phyloP scores from a whole-genome alignment of 768 basidiomycete species.

The Calocera viscosa region DNA sequence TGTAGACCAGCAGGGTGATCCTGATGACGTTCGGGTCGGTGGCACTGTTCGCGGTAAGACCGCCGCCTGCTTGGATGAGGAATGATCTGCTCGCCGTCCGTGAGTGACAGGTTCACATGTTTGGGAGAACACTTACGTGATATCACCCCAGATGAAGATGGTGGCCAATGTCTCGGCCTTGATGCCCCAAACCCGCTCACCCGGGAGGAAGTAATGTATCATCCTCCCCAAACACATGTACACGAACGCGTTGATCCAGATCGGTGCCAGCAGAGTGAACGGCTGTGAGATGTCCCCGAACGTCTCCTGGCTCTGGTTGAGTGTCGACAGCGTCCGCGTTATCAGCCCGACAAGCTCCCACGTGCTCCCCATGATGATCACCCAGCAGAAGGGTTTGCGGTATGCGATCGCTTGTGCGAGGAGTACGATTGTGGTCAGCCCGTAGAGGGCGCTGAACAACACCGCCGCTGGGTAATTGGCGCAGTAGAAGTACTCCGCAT shows the following conservation, averaged over 20 bases:
- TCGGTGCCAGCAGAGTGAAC: background rate
- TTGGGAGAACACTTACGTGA: background rate
- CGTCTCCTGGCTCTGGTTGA: background rate
- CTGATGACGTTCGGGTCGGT: background rate
- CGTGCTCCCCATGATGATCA: background rate
- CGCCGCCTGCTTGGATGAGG: background rate
- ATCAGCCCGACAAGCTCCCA: background rate
- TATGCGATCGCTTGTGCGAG: background rate
- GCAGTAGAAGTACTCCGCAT: background rate
- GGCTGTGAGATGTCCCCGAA: background rate
- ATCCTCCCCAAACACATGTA: background rate
- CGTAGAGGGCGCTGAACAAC: background rate
- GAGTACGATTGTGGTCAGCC: background rate
- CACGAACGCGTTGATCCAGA: background rate
- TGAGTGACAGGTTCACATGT: background rate
- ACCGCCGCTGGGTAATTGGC: background rate
- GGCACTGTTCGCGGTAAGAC: background rate
- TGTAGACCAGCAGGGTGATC: background rate
- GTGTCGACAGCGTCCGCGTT: background rate
- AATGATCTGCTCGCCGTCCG: background rate
- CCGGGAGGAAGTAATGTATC: background rate
- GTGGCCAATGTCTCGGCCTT: background rate
- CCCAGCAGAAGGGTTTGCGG: background rate
- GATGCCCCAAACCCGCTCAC: background rate
- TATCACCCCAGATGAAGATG: background rate